Evolutionary conservation across 2,329 filamentous ascomycete species (phyloP), one percentile per base, ranked within the genome.

Genomic region (Neonectria ditissima): DNA sequence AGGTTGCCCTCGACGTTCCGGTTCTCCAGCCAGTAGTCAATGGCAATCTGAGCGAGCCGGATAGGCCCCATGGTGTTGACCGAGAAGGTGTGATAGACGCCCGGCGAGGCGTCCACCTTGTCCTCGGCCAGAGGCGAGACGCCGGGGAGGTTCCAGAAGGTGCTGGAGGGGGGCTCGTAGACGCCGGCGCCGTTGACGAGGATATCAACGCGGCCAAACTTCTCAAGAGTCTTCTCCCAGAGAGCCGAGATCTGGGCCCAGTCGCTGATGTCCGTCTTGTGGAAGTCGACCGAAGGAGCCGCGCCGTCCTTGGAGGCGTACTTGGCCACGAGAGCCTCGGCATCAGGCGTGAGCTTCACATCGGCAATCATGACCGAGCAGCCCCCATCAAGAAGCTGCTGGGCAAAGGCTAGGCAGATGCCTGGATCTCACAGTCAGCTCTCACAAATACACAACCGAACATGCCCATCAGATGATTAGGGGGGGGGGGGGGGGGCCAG

Each of bases 131-230:
- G 44, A 37, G 32, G 54, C 9, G 44, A 57, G 24, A 57, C 30
- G 8, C 54, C 41, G 28, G 73, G 75, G 0, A 70, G 60, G 22
- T 71, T 62, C 73, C 73, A 77, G 54, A 77, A 77, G 8, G 65
- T 57, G 8, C 62, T 70, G 2, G 51, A 67, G 2, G 72, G 71
- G 2, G 75, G 72, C 55, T 77, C 75, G 14, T 73, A 76, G 11
- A 90, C 77, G 0, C 89, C 89, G 3, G 90, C 88, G 55, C 86
- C 86, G 69, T 90, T 90, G 13, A 89, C 79, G 1, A 91, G 76
- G 43, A 91, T 86, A 67, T 91, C 86, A 2, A 91, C 69, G 11
- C 83, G 77, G 0, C 84, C 86, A 64, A 85, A 89, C 1, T 73
- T 70, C 14, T 79, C 69, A 0, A 87, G 43, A 0, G 87, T 79